A percentile compares a stretch with the other conserved stretches of the same genome.
Evolutionary conservation across 2,329 filamentous ascomycete species (phyloP).

Genomic region (Moelleriella libera): DNA sequence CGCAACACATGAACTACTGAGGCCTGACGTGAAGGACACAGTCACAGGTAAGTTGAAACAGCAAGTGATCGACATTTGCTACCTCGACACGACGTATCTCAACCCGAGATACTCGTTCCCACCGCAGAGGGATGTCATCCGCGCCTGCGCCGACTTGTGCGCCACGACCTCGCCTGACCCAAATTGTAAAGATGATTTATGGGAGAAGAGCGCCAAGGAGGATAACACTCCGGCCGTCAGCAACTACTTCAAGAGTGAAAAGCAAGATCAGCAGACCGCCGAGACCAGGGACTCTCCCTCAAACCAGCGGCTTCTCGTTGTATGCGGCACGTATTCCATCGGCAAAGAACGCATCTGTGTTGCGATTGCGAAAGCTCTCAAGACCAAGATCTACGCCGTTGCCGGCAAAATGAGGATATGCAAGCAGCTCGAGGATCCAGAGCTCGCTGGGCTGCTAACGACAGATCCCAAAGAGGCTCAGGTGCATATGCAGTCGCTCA

Average conservation of each 20-base stretch:
- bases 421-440: constrained; percentile 70
- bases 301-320: constrained; percentile 59
- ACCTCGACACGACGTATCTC: constrained; percentile 93
- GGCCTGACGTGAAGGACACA: constrained; percentile 57
- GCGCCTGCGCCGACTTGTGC: constrained; percentile 77
- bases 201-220: constrained; percentile 28
- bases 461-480: constrained; percentile 71
- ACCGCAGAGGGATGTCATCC: constrained; percentile 73
- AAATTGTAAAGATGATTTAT: constrained; percentile 29
- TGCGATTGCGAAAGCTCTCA: constrained; percentile 74
- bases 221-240: constrained; percentile 30
- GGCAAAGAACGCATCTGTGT: constrained; percentile 94
- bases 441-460: constrained; percentile 66
- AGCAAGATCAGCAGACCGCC: constrained; percentile 15
- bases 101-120: constrained; percentile 94
- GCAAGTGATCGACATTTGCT: constrained; percentile 89
- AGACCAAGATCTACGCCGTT: constrained; percentile 80
- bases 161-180: constrained; percentile 58
- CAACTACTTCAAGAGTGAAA: constrained; percentile 34
- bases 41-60: constrained; percentile 58
- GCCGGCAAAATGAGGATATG: constrained; percentile 74
- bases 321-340: constrained; percentile 95
- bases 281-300: constrained; percentile 7
- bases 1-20: constrained; percentile 65
- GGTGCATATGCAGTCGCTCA: constrained; percentile 94